These are phyloP conservation scores for Coniferiporia sulphurascens DNA, from an alignment of 1,284 basidiomycete species.

Conservation along the genomic window DNA sequence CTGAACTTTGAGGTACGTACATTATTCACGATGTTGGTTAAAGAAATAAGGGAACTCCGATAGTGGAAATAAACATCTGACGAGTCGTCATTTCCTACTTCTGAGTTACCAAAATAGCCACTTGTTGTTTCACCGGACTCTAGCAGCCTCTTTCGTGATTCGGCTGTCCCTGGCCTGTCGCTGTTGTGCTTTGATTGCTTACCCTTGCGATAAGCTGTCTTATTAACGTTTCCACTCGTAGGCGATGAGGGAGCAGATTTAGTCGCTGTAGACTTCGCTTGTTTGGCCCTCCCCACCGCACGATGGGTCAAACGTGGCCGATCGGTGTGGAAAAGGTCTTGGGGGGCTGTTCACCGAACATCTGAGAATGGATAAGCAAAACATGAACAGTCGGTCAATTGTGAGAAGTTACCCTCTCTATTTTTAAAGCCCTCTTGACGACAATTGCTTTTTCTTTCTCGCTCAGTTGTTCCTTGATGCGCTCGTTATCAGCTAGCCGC, in stretches of 20 bases:
- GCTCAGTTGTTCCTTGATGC: conserved; percentile 61
- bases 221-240: conserved; percentile 41
- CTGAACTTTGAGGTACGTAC: conserved; percentile 37
- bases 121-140: conserved; percentile 27
- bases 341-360: conserved; percentile 78
- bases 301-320: conserved; percentile 33
- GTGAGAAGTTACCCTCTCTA: conserved; percentile 60
- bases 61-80: conserved; percentile 68
- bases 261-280: conserved; percentile 6
- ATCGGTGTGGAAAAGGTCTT: conserved; percentile 64
- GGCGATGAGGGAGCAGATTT: conserved; percentile 21
- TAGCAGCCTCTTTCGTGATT: conserved; percentile 49
- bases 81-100: conserved; percentile 14
- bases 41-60: conserved; percentile 69
- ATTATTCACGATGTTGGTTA: conserved; percentile 69
- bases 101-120: conserved; percentile 21
- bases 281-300: conserved; percentile 22
- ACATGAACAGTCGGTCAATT: conserved; percentile 7
- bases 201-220: conserved; percentile 41
- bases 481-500: conserved; percentile 54
- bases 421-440: conserved; percentile 72
- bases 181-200: conserved; percentile 34
- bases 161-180: conserved; percentile 47
- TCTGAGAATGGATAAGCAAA: conserved; percentile 35
- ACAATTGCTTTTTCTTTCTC: conserved; percentile 70